A percentile compares a stretch with the other conserved stretches of the same genome.
phyloP scores from a whole-genome alignment of 768 basidiomycete genomes.

The Auriscalpium vulgare region DNA sequence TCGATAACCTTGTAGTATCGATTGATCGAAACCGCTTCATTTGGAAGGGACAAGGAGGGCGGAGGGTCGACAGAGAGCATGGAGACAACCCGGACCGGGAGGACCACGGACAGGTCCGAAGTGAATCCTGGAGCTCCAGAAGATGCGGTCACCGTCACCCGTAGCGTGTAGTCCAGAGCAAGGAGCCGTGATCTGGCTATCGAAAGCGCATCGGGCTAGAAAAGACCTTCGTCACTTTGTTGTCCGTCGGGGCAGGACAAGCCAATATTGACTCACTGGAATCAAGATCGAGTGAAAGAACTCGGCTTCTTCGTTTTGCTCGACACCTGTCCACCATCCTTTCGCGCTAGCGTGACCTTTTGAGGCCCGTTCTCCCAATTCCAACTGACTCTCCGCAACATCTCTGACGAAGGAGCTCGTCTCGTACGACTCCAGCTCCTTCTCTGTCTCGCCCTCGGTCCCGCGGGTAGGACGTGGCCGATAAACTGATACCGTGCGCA shows the following conservation, averaged over 20 bases:
- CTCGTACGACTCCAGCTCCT: slow-evolving; percentile 54
- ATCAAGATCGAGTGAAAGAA: slow-evolving; percentile 66
- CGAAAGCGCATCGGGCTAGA: slow-evolving; percentile 61
- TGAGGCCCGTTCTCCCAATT: slow-evolving; percentile 53
- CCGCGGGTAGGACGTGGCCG: slow-evolving; percentile 36
- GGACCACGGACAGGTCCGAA: slow-evolving; percentile 56
- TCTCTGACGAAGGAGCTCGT: slow-evolving; percentile 54
- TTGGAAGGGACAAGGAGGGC: slow-evolving; percentile 27
- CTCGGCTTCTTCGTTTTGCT: slow-evolving; percentile 46
- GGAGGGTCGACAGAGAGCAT: slow-evolving; percentile 84
- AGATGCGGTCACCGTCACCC: slow-evolving; percentile 54
- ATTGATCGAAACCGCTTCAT: not conserved
- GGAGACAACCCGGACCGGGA: slow-evolving; percentile 75
- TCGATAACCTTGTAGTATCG: not conserved
- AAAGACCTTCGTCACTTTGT: too few relatives aligned
- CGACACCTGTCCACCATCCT: slow-evolving; percentile 87
- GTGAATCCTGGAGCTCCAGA: slow-evolving; percentile 29
- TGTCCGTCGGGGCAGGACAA: too few relatives aligned
- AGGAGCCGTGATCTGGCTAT: slow-evolving; percentile 61
- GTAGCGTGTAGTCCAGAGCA: slow-evolving; percentile 70
- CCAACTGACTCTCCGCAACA: slow-evolving; percentile 57
- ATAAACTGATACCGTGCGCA: slow-evolving; percentile 62
- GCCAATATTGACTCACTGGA: slow-evolving; percentile 46
- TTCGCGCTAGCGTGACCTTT: slow-evolving; percentile 70
- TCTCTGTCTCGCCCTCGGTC: slow-evolving; percentile 15